phyloP scores from a whole-genome alignment of 1,139 yeast species.

The Candida albicans region DNA sequence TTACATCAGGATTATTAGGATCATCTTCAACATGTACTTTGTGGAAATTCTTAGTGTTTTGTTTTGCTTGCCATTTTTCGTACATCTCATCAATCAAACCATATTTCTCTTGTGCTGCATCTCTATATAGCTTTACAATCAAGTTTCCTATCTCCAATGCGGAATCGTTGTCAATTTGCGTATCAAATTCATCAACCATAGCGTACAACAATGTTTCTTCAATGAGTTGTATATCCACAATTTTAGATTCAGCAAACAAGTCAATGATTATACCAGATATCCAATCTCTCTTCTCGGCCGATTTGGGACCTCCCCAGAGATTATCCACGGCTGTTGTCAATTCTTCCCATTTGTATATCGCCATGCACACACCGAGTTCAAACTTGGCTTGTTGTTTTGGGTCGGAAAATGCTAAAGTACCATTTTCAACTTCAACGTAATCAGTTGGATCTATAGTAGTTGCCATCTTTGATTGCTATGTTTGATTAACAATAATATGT shows the following conservation, averaged over 20 bases:
- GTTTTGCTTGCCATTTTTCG: slow-evolving; percentile 55
- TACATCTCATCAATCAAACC: slow-evolving; percentile 59
- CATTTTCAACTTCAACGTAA: slow-evolving; percentile 44
- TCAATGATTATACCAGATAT: slow-evolving; percentile 81
- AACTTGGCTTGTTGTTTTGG: slow-evolving; percentile 77
- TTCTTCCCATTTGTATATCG: slow-evolving; percentile 85
- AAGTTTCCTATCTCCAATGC: slow-evolving; percentile 72
- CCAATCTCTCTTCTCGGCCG: slow-evolving; percentile 94
- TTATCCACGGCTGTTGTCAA: slow-evolving; percentile 91
- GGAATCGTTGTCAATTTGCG: slow-evolving; percentile 83
- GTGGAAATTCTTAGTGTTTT: slow-evolving; percentile 33
- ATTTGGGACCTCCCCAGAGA: slow-evolving; percentile 93
- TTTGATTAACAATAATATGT: background rate
- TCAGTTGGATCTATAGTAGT: slow-evolving; percentile 44
- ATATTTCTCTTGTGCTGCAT: slow-evolving; percentile 56
- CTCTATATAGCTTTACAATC: slow-evolving; percentile 64
- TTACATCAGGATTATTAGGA: slow-evolving; percentile 59
- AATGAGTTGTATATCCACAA: slow-evolving; percentile 73
- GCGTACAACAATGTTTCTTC: slow-evolving; percentile 86
- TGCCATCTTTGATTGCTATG: slow-evolving; percentile 5
- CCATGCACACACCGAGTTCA: slow-evolving; percentile 94
- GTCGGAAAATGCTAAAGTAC: slow-evolving; percentile 51
- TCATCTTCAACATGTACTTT: slow-evolving; percentile 50
- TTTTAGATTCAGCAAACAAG: slow-evolving; percentile 56
- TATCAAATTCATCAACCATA: slow-evolving; percentile 94